Evolutionary conservation across 148 eudicot species (phyloP), one percentile per base, ranked within the genome.

Genomic region (Tetragonia tetragonoides): DNA sequence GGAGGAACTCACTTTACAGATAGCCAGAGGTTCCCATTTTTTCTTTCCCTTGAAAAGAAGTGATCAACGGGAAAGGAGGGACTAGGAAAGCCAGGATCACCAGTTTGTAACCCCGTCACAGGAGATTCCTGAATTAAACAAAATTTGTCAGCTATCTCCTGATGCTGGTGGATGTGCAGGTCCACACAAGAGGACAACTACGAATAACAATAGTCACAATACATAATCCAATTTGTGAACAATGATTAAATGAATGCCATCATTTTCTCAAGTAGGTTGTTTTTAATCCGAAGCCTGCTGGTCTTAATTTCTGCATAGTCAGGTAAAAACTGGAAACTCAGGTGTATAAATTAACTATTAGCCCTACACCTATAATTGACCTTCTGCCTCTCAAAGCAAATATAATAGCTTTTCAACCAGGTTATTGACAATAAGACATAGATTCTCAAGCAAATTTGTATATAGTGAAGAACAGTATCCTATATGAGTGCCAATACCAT

Each of bases 1-100:
- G 44, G 7, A 72, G n/a, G 68, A 46, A 61, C 39, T 60, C 68
- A 42, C 34, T 47, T 11, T 40, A 64, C 10, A 49, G 78, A 75
- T 47, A 41, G 28, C 40, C 38, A 59, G 44, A 21, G 16, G 24
- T 56, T 53, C 60, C 46, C 28, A 54, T 54, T 28, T 73, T 20
- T n/a, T 64, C 15, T 41, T 16, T 59, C 49, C 64, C 24, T 60
- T 21, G 28, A 60, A 60, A 59, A 21, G 64, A 56, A 56, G 60
- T 5, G n/a, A 16, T 56, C 20, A 66, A 37, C n/a, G 23, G 47
- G 47, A 38, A 56, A 56, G 12, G n/a, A 16, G 1, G n/a, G 17
- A 56, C 4, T 15, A 11, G n/a, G 17, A 56, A 7, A n/a, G 64
- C 1, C 28, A 60, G 28, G 64, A 60, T n/a, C 64, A 60, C 64